A percentile compares a stretch with the other conserved stretches of the same genome.
Conservation (phyloP, 129 eudicot genomes). For the Rutidosis leptorrhynchoides region DNA sequence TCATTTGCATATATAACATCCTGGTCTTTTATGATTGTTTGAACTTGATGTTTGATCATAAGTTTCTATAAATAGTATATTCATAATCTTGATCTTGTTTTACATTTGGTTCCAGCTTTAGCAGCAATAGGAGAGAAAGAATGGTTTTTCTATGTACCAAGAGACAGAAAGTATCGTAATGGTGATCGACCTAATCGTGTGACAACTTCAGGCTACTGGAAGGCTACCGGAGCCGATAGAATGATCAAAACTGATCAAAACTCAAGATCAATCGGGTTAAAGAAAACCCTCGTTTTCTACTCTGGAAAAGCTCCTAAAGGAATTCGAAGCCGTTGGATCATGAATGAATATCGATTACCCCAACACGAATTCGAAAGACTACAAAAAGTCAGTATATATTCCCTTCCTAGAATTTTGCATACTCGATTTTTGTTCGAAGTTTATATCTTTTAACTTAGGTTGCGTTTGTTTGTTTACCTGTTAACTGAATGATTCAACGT, state of each 20-base stretch:
- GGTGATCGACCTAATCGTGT: slow-evolving; percentile 95
- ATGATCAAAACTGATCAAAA: slow-evolving; percentile 72
- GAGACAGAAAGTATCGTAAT: slow-evolving; percentile 83
- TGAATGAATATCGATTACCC: slow-evolving; percentile 93
- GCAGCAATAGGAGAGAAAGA: slow-evolving; percentile 98
- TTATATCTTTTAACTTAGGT: too few relatives aligned
- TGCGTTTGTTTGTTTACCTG: too few relatives aligned
- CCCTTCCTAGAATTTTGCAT: not conserved
- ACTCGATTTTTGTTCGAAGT: not conserved
- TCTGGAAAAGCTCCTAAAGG: slow-evolving; percentile 97
- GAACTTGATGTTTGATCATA: not conserved
- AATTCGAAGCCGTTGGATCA: slow-evolving; percentile 90
- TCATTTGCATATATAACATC: not conserved
- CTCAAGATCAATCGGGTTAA: slow-evolving; percentile 62
- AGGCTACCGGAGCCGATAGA: slow-evolving; percentile 96
- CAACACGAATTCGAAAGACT: slow-evolving; percentile 79
- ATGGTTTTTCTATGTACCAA: slow-evolving; percentile 95
- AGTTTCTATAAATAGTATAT: not conserved
- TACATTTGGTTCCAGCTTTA: slow-evolving; percentile 39
- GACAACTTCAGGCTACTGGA: slow-evolving; percentile 95
- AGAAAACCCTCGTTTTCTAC: slow-evolving; percentile 94
- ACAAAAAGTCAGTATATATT: slow-evolving; percentile 59
- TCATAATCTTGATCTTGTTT: not conserved
- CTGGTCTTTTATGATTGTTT: not conserved
- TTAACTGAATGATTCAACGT: too few relatives aligned